Conservation (phyloP, 2,329 filamentous ascomycete species). For the Cladosporium sp. region DNA sequence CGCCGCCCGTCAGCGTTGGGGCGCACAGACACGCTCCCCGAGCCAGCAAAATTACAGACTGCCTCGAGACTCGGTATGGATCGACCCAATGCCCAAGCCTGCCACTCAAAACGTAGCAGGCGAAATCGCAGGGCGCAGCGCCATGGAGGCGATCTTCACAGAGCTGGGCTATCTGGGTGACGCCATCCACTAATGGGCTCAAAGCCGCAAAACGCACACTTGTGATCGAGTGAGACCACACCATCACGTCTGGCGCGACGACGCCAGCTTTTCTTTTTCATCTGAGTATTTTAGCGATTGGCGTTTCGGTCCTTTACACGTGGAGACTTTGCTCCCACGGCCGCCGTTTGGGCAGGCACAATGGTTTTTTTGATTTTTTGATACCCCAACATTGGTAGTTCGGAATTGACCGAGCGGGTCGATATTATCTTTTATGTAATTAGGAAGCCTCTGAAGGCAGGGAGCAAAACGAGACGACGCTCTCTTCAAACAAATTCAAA, state of each 20-base stretch:
- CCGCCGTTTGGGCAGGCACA: slow-evolving; percentile 6
- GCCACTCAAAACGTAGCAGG: neutral
- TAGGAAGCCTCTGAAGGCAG: neutral
- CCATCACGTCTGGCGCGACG: neutral
- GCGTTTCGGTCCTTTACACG: neutral
- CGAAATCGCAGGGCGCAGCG: neutral
- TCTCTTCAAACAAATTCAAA: too few relatives aligned
- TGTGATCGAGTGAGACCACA: neutral
- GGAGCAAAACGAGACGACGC: neutral
- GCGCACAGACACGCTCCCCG: slow-evolving; percentile 1
- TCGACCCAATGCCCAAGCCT: neutral
- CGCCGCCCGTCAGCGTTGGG: slow-evolving; percentile 9
- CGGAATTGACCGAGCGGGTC: neutral
- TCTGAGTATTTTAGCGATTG: neutral
- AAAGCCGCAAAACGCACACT: neutral
- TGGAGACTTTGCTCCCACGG: neutral
- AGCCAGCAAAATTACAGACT: slow-evolving; percentile 14
- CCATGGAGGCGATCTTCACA: slow-evolving; percentile 32
- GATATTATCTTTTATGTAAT: neutral
- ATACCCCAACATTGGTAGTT: neutral
- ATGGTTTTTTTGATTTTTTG: neutral
- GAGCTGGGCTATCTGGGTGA: slow-evolving; percentile 34
- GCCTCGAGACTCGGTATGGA: neutral
- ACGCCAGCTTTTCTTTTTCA: neutral
- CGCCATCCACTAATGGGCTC: slow-evolving; percentile 23